Conservation (phyloP, 129 eudicot species). For the Cynara cardunculus region DNA sequence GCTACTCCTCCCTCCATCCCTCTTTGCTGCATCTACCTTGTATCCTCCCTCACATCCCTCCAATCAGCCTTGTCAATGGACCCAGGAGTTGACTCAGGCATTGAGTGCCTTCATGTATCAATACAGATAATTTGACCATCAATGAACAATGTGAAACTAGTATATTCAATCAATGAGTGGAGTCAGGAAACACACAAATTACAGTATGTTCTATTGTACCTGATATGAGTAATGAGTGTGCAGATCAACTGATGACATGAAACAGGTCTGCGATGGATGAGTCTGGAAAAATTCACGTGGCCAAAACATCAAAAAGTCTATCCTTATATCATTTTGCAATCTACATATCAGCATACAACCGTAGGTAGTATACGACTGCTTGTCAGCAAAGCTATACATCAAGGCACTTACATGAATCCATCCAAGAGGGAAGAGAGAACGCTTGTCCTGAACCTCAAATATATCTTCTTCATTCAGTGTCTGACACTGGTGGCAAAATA, state of each 20-base stretch:
- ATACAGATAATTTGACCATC: not conserved
- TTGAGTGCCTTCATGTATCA: not conserved
- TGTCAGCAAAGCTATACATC: conserved; percentile 10
- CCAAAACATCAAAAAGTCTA: conserved; percentile 3
- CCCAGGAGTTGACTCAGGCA: too few species aligned
- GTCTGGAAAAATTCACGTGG: conserved; percentile 54
- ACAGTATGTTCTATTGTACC: conserved; percentile 38
- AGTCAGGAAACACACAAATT: not conserved
- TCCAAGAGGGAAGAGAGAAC: conserved; percentile 84
- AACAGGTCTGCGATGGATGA: conserved; percentile 92
- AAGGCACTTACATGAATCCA: conserved; percentile 92
- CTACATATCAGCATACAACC: not conserved
- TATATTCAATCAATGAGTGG: not conserved
- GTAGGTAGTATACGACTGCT: not conserved
- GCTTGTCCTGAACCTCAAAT: conserved; percentile 88
- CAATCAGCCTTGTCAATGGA: too few species aligned
- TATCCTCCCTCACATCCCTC: too few species aligned
- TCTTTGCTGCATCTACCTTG: too few species aligned
- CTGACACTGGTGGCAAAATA: conserved; percentile 66
- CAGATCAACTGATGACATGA: conserved; percentile 98
- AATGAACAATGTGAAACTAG: not conserved
- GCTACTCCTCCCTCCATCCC: too few species aligned
- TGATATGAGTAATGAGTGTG: conserved; percentile 99
- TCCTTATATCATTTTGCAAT: not conserved
- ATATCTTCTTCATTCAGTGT: conserved; percentile 95